phyloP scores from a whole-genome alignment of 345 rosid species.

The Salix viminalis region DNA sequence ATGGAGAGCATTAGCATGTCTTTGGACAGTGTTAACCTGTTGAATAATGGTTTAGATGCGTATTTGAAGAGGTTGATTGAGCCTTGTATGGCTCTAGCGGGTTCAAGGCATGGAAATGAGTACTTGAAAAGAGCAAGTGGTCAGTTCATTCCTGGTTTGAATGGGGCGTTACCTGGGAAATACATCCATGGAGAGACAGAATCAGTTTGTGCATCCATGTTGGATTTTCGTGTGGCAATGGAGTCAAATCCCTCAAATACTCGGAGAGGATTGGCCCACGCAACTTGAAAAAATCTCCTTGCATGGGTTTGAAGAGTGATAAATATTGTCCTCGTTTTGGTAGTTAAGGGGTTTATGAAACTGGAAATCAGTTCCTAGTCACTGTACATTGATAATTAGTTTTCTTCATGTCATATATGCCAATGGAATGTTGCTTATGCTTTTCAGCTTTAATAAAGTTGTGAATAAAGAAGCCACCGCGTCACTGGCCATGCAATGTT shows the following conservation, averaged over 20 bases:
- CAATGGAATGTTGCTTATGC: constrained; percentile 81
- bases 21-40: constrained; percentile 14
- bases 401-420: constrained; percentile 82
- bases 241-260: constrained; percentile 19
- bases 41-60: constrained; percentile 15
- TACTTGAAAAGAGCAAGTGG: constrained; percentile 13
- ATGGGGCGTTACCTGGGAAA: constrained; percentile 19
- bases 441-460: constrained; percentile 78
- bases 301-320: constrained; percentile 30
- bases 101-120: constrained; percentile 9
- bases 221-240: constrained; percentile 24
- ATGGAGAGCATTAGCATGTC: constrained; percentile 14
- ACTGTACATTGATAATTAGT: background rate
- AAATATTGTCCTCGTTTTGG: background rate
- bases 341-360: background rate
- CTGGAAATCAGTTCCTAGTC: background rate
- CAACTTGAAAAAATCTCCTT: constrained; percentile 23
- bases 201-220: constrained; percentile 11
- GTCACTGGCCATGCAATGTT: constrained; percentile 68
- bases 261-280: constrained; percentile 21
- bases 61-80: constrained; percentile 23
- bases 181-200: constrained; percentile 10
- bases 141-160: constrained; percentile 8
- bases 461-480: constrained; percentile 71
- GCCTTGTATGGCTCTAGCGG: constrained; percentile 18